phyloP scores from a whole-genome alignment of 345 rosid genomes.

The Arabis hirsuta region DNA sequence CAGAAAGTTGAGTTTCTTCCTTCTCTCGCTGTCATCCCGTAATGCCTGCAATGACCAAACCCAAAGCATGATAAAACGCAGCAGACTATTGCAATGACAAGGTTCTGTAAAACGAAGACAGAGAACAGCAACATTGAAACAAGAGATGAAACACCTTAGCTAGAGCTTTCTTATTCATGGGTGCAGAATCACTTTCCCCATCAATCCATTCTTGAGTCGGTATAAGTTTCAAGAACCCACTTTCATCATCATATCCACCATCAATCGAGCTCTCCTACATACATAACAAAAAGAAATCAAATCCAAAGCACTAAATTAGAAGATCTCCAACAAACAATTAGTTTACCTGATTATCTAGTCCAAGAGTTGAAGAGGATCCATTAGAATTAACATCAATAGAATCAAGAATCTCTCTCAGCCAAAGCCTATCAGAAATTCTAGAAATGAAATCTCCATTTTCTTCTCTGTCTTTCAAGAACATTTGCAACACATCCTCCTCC shows the following conservation, averaged over 20 bases:
- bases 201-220: conserved; percentile 73
- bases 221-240: conserved; percentile 78
- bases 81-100: neutral
- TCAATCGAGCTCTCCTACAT: conserved; percentile 49
- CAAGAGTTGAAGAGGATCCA: conserved; percentile 28
- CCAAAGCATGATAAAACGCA: conserved; percentile 23
- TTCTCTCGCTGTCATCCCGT: conserved; percentile 75
- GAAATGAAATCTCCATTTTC: conserved; percentile 84
- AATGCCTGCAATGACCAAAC: conserved; percentile 54
- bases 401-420: conserved; percentile 56
- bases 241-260: conserved; percentile 55
- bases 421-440: conserved; percentile 71
- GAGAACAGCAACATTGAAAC: neutral
- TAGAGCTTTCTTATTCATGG: conserved; percentile 67
- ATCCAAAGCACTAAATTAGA: neutral
- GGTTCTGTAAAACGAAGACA: conserved; percentile 7
- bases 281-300: neutral
- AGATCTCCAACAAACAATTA: neutral
- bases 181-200: conserved; percentile 66
- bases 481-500: conserved; percentile 73
- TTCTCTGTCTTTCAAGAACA: conserved; percentile 78
- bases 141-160: conserved; percentile 62
- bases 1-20: conserved; percentile 85
- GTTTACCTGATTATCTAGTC: conserved; percentile 30
- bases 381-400: conserved; percentile 48